phyloP scores from a whole-genome alignment of 2,329 filamentous ascomycete species.

The Aspergillus vadensis region DNA sequence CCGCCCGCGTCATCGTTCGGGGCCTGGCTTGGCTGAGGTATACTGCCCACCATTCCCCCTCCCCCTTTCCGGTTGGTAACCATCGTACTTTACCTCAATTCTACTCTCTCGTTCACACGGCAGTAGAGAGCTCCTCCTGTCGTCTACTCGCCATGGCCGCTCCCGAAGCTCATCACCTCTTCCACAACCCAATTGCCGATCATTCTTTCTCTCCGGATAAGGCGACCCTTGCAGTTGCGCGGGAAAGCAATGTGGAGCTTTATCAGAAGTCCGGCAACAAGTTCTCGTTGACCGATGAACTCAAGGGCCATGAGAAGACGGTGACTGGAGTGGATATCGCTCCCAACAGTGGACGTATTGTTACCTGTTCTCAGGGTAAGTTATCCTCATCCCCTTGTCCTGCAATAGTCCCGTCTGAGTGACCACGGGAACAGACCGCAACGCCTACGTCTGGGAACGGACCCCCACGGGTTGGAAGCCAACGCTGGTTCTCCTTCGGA shows the following conservation, averaged over 20 bases:
- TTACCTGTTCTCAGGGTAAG: constrained; percentile 92
- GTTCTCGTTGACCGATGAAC: constrained; percentile 84
- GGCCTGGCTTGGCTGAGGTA: background rate
- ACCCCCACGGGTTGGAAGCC: constrained; percentile 93
- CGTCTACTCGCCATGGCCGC: constrained; percentile 68
- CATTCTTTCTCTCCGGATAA: constrained; percentile 97
- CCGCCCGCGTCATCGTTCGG: constrained; percentile 23
- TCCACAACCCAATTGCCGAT: constrained; percentile 94
- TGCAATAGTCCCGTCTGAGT: constrained; percentile 1
- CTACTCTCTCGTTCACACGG: constrained; percentile 45
- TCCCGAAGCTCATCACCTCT: constrained; percentile 93
- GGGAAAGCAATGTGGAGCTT: constrained; percentile 86
- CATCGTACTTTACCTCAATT: constrained; percentile 9
- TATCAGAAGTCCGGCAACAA: constrained; percentile 72
- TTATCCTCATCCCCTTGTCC: background rate
- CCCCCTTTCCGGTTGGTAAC: background rate
- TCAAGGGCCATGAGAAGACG: constrained; percentile 95
- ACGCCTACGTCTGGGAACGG: constrained; percentile 96
- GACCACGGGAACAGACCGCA: constrained; percentile 67
- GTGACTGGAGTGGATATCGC: constrained; percentile 97
- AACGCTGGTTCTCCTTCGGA: constrained; percentile 91
- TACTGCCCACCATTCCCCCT: background rate
- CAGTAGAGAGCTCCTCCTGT: constrained; percentile 99
- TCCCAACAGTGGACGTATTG: constrained; percentile 84
- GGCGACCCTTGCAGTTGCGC: constrained; percentile 83